Evolutionary conservation across 371 early-diverging fungal genomes (phyloP), one percentile per base, ranked within the genome.

Genomic region (Actinomucor elegans): DNA sequence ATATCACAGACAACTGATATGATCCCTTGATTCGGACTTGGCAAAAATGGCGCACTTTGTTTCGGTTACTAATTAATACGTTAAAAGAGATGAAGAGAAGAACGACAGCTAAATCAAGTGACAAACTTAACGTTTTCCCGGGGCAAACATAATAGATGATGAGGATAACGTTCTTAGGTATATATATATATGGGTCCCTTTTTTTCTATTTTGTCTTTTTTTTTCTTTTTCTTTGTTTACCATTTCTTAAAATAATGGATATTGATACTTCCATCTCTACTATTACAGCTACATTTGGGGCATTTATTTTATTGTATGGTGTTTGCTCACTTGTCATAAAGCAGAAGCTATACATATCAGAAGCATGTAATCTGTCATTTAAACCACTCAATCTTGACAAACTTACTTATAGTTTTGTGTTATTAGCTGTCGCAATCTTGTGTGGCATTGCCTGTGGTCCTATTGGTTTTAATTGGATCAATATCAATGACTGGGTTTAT

Each of bases 371-470:
- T 5, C 17, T 21, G 27, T 14, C 20, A 4, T 31, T 17, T 15
- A 27, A 7, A 28, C 26, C 28, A 18, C 11, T 24, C 12, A 27
- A 14, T 29, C 17, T 14, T 12, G 14, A 20, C 11, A 26, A 26
- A 15, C 15, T 20, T 26, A 9, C 6, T n/a, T n/a, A n/a, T n/a
- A n/a, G n/a, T n/a, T n/a, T n/a, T n/a, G n/a, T n/a, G n/a, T n/a
- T n/a, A n/a, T 20, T 55, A 80, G 79, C 93, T 8, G 80, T 99
- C 20, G 90, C 97, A 6, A 83, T 90, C 20, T 33, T 87, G 7
- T 80, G 87, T 52, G 99, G 99, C 6, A 86, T 99, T 28, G 51
- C 91, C 17, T 71, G 94, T 57, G 96, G 97, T 0, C 90, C 91
- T 0, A 41, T 72, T 71, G 57, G 79, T 66, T 53, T 84, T 67